Evolutionary conservation across 768 basidiomycete genomes (phyloP).

Genomic region (Pleurotus eryngii): DNA sequence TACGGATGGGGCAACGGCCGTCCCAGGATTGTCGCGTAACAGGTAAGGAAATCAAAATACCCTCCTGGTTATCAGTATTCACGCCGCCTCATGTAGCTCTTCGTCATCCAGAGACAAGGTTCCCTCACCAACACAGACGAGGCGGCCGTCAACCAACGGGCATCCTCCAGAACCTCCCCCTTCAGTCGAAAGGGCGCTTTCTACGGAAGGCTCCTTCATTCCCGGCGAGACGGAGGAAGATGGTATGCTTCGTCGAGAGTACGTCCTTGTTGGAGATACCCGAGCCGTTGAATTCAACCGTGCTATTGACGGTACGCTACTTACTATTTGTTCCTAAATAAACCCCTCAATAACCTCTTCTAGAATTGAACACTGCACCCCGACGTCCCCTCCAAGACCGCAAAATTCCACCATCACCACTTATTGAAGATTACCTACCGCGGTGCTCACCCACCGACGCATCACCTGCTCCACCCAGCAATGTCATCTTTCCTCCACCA

Average conservation of each 20-base stretch:
- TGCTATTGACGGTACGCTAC: constrained; percentile 77
- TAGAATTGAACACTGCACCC: constrained; percentile 64
- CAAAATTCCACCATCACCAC: constrained; percentile 44
- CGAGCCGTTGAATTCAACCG: constrained; percentile 90
- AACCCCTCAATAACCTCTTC: not conserved
- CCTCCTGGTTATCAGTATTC: too few species aligned
- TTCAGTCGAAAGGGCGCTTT: constrained; percentile 29
- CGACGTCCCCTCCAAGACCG: constrained; percentile 59
- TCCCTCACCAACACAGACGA: constrained; percentile 18
- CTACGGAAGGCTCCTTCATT: constrained; percentile 63
- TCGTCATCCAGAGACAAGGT: constrained; percentile 20
- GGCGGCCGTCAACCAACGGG: constrained; percentile 15
- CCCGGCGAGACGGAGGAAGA: constrained; percentile 86
- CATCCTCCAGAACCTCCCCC: constrained; percentile 3
- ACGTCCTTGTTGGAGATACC: constrained; percentile 90
- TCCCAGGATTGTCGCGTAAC: constrained; percentile 18
- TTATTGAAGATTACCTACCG: constrained; percentile 37
- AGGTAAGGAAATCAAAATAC: constrained; percentile 16
- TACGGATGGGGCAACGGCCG: constrained; percentile 17
- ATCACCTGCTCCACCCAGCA: constrained; percentile 26
- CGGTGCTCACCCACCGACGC: constrained; percentile 25
- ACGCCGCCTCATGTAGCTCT: constrained; percentile 10
- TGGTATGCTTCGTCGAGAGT: constrained; percentile 77
- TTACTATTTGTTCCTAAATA: not conserved
- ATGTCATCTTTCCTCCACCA: constrained; percentile 69